phyloP scores from a whole-genome alignment of 2,329 filamentous ascomycete genomes.

The Colletotrichum godetiae region DNA sequence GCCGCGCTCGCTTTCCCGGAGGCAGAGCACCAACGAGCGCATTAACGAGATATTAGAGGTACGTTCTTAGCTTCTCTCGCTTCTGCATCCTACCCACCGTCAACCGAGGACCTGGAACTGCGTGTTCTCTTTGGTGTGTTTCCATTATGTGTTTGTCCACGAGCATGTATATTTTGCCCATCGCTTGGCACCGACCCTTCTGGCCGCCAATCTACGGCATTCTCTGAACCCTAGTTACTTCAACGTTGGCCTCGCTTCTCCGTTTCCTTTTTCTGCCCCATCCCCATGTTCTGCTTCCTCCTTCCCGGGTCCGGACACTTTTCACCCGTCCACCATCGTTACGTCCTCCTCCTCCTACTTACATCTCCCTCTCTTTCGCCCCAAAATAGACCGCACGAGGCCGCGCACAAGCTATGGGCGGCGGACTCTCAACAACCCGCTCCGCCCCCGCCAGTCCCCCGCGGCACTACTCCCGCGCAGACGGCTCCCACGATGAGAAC shows the following conservation, averaged over 20 bases:
- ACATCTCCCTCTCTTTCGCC: conserved; percentile 5
- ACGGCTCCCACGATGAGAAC: conserved; percentile 51
- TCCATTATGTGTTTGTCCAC: too few species aligned
- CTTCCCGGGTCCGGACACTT: not conserved
- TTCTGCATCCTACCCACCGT: conserved; percentile 6
- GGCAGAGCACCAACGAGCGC: conserved; percentile 49
- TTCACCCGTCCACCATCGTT: not conserved
- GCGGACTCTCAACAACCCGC: conserved; percentile 36
- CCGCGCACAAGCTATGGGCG: conserved; percentile 54
- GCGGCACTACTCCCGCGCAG: conserved; percentile 27
- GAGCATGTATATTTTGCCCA: not conserved
- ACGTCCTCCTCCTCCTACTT: not conserved
- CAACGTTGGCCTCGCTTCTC: not conserved
- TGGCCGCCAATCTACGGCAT: conserved; percentile 2
- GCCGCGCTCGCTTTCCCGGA: conserved; percentile 22
- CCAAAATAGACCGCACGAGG: conserved; percentile 51
- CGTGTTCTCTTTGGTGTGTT: not conserved
- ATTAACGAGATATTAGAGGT: conserved; percentile 61
- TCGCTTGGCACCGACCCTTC: conserved; percentile 20
- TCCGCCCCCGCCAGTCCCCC: conserved; percentile 36
- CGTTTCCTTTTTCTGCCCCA: not conserved
- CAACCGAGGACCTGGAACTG: not conserved
- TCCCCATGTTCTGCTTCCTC: not conserved
- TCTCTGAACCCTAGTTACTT: conserved; percentile 1
- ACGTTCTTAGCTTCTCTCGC: conserved; percentile 38